Percentiles rank a stretch among this genome's conserved stretches.
Conservation (phyloP, 2,329 filamentous ascomycete genomes). For the Ophiocordyceps polyrhachis-furcata region DNA sequence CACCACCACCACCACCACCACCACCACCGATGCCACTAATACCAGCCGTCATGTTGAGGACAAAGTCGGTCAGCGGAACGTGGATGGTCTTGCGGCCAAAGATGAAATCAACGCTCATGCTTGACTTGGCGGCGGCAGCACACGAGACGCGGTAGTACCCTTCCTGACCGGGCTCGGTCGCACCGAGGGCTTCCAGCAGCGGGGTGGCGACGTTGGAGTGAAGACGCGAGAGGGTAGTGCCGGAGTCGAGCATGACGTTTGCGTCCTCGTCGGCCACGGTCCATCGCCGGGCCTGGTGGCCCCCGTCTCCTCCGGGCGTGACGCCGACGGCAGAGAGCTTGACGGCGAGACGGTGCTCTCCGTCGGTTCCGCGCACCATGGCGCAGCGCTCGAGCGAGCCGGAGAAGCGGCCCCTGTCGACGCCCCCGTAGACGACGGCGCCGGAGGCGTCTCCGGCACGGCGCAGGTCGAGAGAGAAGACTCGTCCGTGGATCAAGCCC, state of each 20-base stretch:
- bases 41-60: slow-evolving; percentile 18
- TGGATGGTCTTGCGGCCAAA: slow-evolving; percentile 22
- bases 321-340: slow-evolving; percentile 14
- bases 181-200: slow-evolving; percentile 24
- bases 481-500: slow-evolving; percentile 27
- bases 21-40: too few species aligned
- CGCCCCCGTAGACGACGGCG: slow-evolving; percentile 32
- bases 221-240: slow-evolving; percentile 29
- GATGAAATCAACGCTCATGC: slow-evolving; percentile 27
- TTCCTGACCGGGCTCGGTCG: slow-evolving; percentile 15
- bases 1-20: too few species aligned
- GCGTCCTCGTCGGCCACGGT: slow-evolving; percentile 12
- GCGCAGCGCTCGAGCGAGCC: slow-evolving; percentile 24
- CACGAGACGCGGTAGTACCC: slow-evolving; percentile 29
- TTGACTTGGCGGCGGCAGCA: slow-evolving; percentile 10
- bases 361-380: slow-evolving; percentile 19
- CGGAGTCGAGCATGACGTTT: slow-evolving; percentile 31
- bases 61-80: slow-evolving; percentile 28
- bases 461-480: slow-evolving; percentile 32
- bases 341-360: slow-evolving; percentile 19
- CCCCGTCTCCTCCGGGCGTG: slow-evolving; percentile 6
- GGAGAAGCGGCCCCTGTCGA: slow-evolving; percentile 32
- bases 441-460: slow-evolving; percentile 22
- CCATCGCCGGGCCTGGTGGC: slow-evolving; percentile 7
- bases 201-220: slow-evolving; percentile 21